Evolutionary conservation across 371 early-diverging fungal genomes (phyloP).

Genomic region (Zychaea mexicana): DNA sequence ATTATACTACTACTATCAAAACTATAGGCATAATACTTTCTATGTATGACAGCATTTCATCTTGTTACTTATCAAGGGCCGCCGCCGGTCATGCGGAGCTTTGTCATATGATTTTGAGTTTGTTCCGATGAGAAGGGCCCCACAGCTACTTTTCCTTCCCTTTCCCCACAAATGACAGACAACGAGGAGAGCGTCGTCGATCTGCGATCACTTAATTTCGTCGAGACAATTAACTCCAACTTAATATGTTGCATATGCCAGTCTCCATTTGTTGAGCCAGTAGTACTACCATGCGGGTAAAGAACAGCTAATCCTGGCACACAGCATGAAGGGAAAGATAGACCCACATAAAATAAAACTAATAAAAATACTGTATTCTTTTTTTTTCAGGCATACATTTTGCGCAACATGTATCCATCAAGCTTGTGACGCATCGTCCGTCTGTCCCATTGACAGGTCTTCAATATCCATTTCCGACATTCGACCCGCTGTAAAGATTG

Average conservation of each 20-base stretch:
- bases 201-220: constrained; percentile 32
- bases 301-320: background rate
- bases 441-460: constrained; percentile 73
- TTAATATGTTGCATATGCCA: constrained; percentile 67
- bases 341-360: too few relatives aligned
- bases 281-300: constrained; percentile 56
- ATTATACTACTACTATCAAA: too few relatives aligned
- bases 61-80: too few relatives aligned
- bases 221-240: constrained; percentile 52
- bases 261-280: constrained; percentile 61
- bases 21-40: too few relatives aligned
- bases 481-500: constrained; percentile 63
- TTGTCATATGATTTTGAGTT: too few relatives aligned
- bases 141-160: background rate
- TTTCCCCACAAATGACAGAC: constrained; percentile 1
- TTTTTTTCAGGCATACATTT: constrained; percentile 63
- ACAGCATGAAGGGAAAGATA: too few relatives aligned
- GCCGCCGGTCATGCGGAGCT: too few relatives aligned
- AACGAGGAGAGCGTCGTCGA: constrained; percentile 25
- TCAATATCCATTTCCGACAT: constrained; percentile 41
- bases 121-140: too few relatives aligned
- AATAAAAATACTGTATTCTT: too few relatives aligned
- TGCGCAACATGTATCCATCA: constrained; percentile 64
- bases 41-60: too few relatives aligned
- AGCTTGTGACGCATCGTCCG: constrained; percentile 48